phyloP scores from a whole-genome alignment of 2,329 filamentous ascomycete genomes.

The Fusarium tricinctum region DNA sequence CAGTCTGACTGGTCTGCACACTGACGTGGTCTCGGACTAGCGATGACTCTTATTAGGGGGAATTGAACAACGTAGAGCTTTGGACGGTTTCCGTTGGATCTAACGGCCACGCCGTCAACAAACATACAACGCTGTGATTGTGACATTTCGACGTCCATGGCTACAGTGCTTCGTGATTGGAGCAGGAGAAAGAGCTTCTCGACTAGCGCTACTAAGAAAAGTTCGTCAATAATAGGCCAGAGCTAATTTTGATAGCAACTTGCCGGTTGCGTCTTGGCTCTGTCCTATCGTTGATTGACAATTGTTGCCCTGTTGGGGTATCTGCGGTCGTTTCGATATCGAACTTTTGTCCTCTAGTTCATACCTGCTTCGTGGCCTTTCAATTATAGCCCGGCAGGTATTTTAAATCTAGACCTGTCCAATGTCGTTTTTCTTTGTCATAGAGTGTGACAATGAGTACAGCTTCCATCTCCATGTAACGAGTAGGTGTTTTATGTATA shows the following conservation, averaged over 20 bases:
- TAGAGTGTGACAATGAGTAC: too few species aligned
- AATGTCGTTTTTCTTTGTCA: neutral
- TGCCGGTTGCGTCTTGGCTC: conserved; percentile 10
- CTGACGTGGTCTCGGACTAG: conserved; percentile 3
- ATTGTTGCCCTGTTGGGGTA: conserved; percentile 2
- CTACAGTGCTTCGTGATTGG: neutral
- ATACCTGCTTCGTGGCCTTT: conserved; percentile 1
- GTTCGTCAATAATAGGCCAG: too few species aligned
- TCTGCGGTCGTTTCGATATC: conserved; percentile 2
- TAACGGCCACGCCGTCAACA: conserved; percentile 7
- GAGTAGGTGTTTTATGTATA: neutral
- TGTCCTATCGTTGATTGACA: neutral
- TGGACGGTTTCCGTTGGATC: conserved; percentile 7
- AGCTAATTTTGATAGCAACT: neutral
- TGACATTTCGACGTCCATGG: neutral
- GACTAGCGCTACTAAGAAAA: neutral
- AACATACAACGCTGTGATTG: neutral
- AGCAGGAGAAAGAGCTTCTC: neutral
- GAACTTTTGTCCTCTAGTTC: neutral
- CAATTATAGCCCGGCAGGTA: neutral
- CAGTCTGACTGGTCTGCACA: conserved; percentile 1
- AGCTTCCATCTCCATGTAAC: too few species aligned
- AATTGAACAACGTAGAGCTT: neutral
- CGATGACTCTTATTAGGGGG: conserved; percentile 3
- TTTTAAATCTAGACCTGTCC: neutral